A percentile compares a stretch with the other conserved stretches of the same genome.
Conservation (phyloP, 169 alveolate genomes). For the Besnoitia besnoiti region DNA sequence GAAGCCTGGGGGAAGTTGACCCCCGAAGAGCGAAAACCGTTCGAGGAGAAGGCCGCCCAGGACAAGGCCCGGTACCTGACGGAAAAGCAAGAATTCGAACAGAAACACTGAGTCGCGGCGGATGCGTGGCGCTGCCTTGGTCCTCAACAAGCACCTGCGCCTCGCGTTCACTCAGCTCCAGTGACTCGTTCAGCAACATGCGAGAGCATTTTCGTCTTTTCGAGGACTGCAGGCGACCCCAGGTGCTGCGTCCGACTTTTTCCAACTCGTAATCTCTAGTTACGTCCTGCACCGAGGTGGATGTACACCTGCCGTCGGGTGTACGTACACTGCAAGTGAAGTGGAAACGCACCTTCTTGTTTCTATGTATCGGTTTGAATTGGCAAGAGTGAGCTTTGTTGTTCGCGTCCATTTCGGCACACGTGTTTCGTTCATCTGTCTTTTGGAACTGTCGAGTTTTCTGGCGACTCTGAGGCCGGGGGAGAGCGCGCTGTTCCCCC, state of each 20-base stretch:
- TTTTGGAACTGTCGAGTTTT: no score
- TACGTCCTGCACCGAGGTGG: not conserved
- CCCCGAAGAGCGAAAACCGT: conserved; percentile 69
- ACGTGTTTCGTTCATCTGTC: no score
- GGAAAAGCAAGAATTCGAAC: conserved; percentile 60
- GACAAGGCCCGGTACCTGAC: conserved; percentile 73
- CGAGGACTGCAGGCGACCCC: no score
- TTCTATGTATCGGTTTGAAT: no score
- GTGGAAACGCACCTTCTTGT: no score
- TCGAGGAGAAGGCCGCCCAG: conserved; percentile 72
- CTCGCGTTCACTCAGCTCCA: not conserved
- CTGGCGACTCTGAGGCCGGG: no score
- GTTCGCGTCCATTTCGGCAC: no score
- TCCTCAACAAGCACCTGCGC: no score
- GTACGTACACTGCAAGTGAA: not conserved
- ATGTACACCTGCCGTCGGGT: not conserved
- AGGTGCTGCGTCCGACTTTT: no score
- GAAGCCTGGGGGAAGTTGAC: conserved; percentile 73
- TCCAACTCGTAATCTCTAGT: no score
- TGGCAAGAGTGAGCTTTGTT: no score
- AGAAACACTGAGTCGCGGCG: not conserved
- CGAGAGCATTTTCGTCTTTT: not conserved
- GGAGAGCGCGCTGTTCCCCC: no score
- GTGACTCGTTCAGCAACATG: not conserved
- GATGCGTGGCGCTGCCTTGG: not conserved